A percentile compares a stretch with the other conserved stretches of the same genome.
Evolutionary conservation across 2,329 filamentous ascomycete species (phyloP).

Genomic region (Exophiala aquamarina): DNA sequence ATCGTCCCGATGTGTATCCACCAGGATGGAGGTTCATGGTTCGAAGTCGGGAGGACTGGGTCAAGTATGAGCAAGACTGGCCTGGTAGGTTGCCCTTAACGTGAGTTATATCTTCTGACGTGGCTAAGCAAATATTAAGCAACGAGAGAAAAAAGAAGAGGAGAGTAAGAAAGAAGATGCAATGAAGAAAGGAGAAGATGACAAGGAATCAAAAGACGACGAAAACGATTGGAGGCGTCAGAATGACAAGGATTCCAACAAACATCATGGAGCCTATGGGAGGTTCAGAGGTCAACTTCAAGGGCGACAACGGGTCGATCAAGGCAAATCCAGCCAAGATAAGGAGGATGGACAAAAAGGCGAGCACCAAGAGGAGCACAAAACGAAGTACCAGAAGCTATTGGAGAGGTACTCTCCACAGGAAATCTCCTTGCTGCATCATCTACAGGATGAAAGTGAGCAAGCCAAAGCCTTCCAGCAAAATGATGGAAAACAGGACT

Average conservation of each 20-base stretch:
- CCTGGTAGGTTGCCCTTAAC: slow-evolving; percentile 30
- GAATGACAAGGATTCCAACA: slow-evolving; percentile 31
- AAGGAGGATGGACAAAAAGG: slow-evolving; percentile 17
- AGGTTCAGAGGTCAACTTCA: slow-evolving; percentile 16
- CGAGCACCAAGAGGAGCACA: background rate
- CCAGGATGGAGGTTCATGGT: slow-evolving; percentile 53
- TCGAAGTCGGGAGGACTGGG: slow-evolving; percentile 48
- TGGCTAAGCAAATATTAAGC: slow-evolving; percentile 41
- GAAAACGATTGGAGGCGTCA: slow-evolving; percentile 33
- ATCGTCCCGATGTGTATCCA: slow-evolving; percentile 45
- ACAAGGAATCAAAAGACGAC: slow-evolving; percentile 23
- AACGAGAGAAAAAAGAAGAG: slow-evolving; percentile 35
- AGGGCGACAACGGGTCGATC: no score
- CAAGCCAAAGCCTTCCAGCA: slow-evolving; percentile 41
- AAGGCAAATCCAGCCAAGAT: slow-evolving; percentile 13
- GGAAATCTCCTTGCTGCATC: slow-evolving; percentile 44
- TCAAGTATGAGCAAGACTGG: slow-evolving; percentile 52
- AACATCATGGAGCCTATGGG: slow-evolving; percentile 40
- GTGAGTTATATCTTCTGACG: background rate
- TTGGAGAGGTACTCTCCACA: slow-evolving; percentile 40
- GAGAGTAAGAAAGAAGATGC: slow-evolving; percentile 27
- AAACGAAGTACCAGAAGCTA: slow-evolving; percentile 29
- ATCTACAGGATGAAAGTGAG: slow-evolving; percentile 46
- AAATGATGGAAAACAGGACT: slow-evolving; percentile 44
- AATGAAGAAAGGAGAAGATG: slow-evolving; percentile 18